Percentiles rank a stretch among this genome's conserved stretches.
Conservation (phyloP, 2,329 filamentous ascomycete genomes). For the Diaporthe nobilis region DNA sequence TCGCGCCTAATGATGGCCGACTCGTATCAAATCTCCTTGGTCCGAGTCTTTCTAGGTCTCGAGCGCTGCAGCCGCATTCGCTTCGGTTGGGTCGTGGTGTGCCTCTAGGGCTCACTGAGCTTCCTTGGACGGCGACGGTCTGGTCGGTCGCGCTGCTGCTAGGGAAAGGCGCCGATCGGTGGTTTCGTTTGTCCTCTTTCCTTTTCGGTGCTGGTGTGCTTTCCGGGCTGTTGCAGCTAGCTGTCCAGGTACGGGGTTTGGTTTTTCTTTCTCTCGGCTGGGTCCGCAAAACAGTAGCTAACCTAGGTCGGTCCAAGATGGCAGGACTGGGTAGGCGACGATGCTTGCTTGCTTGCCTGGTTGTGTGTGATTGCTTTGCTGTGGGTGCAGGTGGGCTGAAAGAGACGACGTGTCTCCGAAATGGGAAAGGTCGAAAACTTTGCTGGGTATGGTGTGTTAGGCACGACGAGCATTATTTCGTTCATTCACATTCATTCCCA, state of each 20-base stretch:
- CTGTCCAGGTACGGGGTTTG: not conserved
- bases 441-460: not conserved
- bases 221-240: conserved; percentile 12
- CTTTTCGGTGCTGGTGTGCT: conserved; percentile 38
- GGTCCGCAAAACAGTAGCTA: conserved; percentile 20
- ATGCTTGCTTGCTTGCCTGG: conserved; percentile 3
- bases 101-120: not conserved
- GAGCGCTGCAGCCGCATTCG: conserved; percentile 32
- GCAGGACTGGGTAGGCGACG: conserved; percentile 12
- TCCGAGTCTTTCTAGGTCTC: conserved; percentile 16
- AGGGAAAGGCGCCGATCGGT: conserved; percentile 26
- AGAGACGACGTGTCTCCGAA: not conserved
- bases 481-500: not conserved
- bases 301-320: conserved; percentile 3
- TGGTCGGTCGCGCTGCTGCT: conserved; percentile 10
- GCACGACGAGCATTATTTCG: not conserved
- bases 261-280: conserved; percentile 1
- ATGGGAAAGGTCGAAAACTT: conserved; percentile 16
- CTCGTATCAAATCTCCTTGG: conserved; percentile 23
- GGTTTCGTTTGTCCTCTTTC: conserved; percentile 39
- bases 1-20: conserved; percentile 19
- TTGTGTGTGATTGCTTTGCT: conserved; percentile 24
- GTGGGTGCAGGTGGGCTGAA: not conserved
- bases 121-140: conserved; percentile 13
- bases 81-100: conserved; percentile 24